Percentiles rank a stretch among this genome's conserved stretches.
These are phyloP conservation scores for Capniomyces stellatus DNA, from an alignment of 371 early-diverging fungal genomes.

Conservation along the genomic window DNA sequence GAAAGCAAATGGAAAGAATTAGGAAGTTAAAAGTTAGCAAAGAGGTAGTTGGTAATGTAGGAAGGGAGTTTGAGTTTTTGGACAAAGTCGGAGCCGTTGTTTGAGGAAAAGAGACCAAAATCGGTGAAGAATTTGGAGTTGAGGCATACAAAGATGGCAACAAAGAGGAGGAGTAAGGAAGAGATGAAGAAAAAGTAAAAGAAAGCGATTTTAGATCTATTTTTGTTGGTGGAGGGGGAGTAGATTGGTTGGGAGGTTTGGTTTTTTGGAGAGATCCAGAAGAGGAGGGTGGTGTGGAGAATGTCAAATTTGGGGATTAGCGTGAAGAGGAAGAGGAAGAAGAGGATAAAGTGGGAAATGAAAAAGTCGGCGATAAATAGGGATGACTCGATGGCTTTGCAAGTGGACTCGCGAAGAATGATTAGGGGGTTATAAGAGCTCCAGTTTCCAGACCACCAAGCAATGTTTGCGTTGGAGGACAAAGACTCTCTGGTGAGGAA, in stretches of 20 bases:
- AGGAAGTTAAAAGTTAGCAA: no score
- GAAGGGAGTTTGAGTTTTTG: no score
- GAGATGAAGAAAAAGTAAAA: no score
- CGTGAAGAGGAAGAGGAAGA: slow-evolving; percentile 45
- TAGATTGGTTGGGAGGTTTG: slow-evolving; percentile 60
- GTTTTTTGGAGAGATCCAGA: slow-evolving; percentile 63
- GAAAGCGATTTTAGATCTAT: no score
- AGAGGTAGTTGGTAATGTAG: no score
- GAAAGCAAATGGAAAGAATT: no score
- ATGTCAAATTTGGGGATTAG: slow-evolving; percentile 54
- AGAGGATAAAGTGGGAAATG: slow-evolving; percentile 50
- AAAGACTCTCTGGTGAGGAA: slow-evolving; percentile 65
- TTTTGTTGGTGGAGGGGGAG: slow-evolving; percentile 22
- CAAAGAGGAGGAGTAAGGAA: no score
- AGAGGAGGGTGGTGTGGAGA: slow-evolving; percentile 62
- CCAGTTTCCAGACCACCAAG: slow-evolving; percentile 87
- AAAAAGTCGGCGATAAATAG: slow-evolving; percentile 66
- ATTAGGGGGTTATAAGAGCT: slow-evolving; percentile 46
- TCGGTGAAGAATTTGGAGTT: no score
- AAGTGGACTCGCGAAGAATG: slow-evolving; percentile 56
- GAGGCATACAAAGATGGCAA: no score
- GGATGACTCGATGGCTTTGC: slow-evolving; percentile 74
- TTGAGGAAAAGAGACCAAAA: no score
- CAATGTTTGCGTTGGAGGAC: slow-evolving; percentile 57
- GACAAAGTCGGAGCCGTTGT: no score